Evolutionary conservation across 2,329 filamentous ascomycete species (phyloP).

Genomic region (Neopestalotiopsis rosae): DNA sequence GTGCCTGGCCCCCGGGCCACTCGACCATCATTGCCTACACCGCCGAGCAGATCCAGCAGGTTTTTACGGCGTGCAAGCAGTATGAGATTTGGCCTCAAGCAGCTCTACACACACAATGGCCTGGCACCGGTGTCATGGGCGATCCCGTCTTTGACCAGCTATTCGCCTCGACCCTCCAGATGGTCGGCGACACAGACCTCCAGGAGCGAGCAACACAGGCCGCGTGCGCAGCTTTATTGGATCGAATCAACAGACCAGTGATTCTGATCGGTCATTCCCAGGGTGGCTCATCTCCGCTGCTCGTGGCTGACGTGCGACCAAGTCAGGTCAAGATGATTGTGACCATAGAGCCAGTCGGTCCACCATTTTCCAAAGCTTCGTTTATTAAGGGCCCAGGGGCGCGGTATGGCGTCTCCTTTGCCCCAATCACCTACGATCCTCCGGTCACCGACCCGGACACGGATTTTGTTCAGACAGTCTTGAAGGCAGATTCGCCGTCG

Average conservation of each 20-base stretch:
- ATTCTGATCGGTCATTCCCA: slow-evolving; percentile 51
- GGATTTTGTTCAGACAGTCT: slow-evolving; percentile 39
- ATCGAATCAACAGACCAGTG: slow-evolving; percentile 46
- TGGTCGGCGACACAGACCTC: slow-evolving; percentile 36
- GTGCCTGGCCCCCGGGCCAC: slow-evolving; percentile 42
- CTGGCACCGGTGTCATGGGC: slow-evolving; percentile 43
- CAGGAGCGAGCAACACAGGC: slow-evolving; percentile 43
- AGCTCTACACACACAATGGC: slow-evolving; percentile 48
- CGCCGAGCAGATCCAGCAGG: slow-evolving; percentile 40
- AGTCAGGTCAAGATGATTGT: slow-evolving; percentile 46
- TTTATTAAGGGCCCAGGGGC: slow-evolving; percentile 38
- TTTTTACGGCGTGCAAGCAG: slow-evolving; percentile 42
- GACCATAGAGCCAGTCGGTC: slow-evolving; percentile 51
- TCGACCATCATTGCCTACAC: slow-evolving; percentile 32
- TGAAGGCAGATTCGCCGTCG: slow-evolving; percentile 28
- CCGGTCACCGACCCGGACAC: slow-evolving; percentile 39
- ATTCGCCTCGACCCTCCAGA: slow-evolving; percentile 46
- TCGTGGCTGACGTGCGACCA: slow-evolving; percentile 48
- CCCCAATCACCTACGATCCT: slow-evolving; percentile 54
- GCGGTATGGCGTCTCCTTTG: slow-evolving; percentile 52
- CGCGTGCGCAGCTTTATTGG: slow-evolving; percentile 48
- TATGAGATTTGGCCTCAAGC: slow-evolving; percentile 46
- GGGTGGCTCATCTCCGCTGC: slow-evolving; percentile 46
- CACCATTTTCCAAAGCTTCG: slow-evolving; percentile 50
- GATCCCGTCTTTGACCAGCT: slow-evolving; percentile 47